Base-by-base conservation (phyloP, 2,329 filamentous ascomycete species). In the Dactylella cylindrospora region DNA sequence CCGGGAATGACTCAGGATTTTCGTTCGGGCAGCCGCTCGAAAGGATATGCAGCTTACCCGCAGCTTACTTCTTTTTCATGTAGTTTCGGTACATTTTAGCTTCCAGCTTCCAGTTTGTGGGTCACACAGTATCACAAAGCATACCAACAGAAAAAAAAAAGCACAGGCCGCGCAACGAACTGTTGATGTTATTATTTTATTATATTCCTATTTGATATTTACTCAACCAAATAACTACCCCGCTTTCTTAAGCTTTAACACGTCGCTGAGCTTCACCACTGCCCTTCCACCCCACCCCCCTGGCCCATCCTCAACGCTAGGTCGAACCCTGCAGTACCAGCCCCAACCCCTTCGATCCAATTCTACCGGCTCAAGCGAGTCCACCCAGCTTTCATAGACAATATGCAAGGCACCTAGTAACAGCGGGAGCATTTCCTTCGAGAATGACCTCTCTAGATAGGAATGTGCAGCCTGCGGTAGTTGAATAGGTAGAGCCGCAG, bases 281-380 rank as follows among this genome's bases (percentile, higher is more conserved):
- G 49, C 59, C 45, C 39, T 64, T 4, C 50, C 59, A 39, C 59
- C 59, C 59, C 59, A 64, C 15, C 59, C 59, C 25, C 53, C 59
- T 26, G 49, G 59, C 22, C 55, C 59, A 32, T 64, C 59, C 20
- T 50, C 59, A 33, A 64, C 50, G 28, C 28, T 17, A 13, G 55
- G 59, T 31, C 59, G 44, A 12, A 64, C 44, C 20, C 12, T 44
- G 31, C 35, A 38, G 43, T 64, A 64, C 59, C 59, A 64, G 13
- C 40, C 36, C 59, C 59, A 64, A 17, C 59, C 32, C 39, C 52
- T 29, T 20, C 59, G 49, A 33, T 64, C 59, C 3, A 64, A 15
- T 19, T 64, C 50, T 8, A 20, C 41, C 29, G 59, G 26, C 28
- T 50, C 50, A 29, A 64, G 43, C 28, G 23, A 35, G 32, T 51